Evolutionary conservation across 805 yeast genomes (phyloP).

Genomic region (Saccharomycopsis capsularis): DNA sequence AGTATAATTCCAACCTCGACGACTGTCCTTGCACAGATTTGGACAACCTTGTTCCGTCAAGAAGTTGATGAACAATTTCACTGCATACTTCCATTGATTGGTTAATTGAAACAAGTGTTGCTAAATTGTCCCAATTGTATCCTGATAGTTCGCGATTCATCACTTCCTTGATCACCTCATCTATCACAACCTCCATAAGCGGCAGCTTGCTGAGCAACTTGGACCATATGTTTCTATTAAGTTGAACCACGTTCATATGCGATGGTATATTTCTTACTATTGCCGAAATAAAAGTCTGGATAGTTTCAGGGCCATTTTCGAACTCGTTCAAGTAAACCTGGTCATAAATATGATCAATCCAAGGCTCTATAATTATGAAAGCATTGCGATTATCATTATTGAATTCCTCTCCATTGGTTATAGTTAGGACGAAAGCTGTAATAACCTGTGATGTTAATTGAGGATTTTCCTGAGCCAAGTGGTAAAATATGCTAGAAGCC

Average conservation of each 20-base stretch:
- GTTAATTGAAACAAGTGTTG: conserved; percentile 52
- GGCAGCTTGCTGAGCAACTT: conserved; percentile 45
- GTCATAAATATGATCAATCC: conserved; percentile 62
- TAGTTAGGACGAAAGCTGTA: conserved; percentile 43
- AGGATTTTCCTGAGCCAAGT: conserved; percentile 51
- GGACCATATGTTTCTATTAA: conserved; percentile 62
- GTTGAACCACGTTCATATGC: conserved; percentile 43
- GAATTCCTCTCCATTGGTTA: conserved; percentile 29
- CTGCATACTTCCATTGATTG: conserved; percentile 74
- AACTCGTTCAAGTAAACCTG: conserved; percentile 41
- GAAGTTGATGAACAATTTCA: conserved; percentile 49
- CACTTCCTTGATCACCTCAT: conserved; percentile 68
- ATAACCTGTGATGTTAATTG: conserved; percentile 52
- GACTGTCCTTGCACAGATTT: conserved; percentile 35
- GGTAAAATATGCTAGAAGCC: conserved; percentile 39
- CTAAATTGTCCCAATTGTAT: conserved; percentile 55
- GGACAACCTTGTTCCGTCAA: conserved; percentile 46
- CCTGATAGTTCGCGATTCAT: conserved; percentile 72
- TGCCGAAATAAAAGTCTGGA: conserved; percentile 54
- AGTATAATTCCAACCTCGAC: conserved; percentile 44
- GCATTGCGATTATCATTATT: not conserved
- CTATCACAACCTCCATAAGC: conserved; percentile 50
- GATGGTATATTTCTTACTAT: conserved; percentile 52
- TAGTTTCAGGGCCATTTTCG: conserved; percentile 48
- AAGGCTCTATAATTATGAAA: conserved; percentile 52